These are phyloP conservation scores for Cicer cuneatum DNA, from an alignment of 306 rosid genomes.

Conservation along the genomic window DNA sequence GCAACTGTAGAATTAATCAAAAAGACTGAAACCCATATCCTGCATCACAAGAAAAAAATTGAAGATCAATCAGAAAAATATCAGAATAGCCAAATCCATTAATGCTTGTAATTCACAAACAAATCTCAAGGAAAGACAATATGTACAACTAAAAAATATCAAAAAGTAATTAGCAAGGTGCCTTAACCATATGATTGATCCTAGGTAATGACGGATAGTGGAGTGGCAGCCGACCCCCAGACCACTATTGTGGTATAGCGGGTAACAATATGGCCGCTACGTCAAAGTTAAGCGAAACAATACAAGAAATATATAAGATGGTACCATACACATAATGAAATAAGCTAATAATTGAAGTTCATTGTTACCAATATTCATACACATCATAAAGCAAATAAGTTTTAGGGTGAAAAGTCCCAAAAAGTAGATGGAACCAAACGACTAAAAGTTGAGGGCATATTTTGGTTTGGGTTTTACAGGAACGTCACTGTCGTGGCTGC, in stretches of 20 bases:
- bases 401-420: background rate
- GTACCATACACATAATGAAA: background rate
- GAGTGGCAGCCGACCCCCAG: background rate
- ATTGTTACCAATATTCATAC: background rate
- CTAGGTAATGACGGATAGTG: background rate
- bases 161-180: background rate
- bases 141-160: background rate
- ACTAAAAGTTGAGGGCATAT: background rate
- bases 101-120: background rate
- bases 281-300: background rate
- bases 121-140: background rate
- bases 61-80: slow-evolving; percentile 24
- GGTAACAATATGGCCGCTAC: background rate
- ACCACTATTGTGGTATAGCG: background rate
- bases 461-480: background rate
- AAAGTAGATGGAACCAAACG: background rate
- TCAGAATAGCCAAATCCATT: background rate
- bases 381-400: background rate
- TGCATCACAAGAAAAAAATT: slow-evolving; percentile 53
- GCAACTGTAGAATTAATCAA: slow-evolving; percentile 54
- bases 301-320: background rate
- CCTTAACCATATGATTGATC: background rate
- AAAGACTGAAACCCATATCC: slow-evolving; percentile 89
- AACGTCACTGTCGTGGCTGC: background rate
- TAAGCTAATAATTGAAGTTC: background rate